These are phyloP conservation scores for Aspergillus pseudoterreus DNA, from an alignment of 2,329 filamentous ascomycete genomes.

Conservation along the genomic window DNA sequence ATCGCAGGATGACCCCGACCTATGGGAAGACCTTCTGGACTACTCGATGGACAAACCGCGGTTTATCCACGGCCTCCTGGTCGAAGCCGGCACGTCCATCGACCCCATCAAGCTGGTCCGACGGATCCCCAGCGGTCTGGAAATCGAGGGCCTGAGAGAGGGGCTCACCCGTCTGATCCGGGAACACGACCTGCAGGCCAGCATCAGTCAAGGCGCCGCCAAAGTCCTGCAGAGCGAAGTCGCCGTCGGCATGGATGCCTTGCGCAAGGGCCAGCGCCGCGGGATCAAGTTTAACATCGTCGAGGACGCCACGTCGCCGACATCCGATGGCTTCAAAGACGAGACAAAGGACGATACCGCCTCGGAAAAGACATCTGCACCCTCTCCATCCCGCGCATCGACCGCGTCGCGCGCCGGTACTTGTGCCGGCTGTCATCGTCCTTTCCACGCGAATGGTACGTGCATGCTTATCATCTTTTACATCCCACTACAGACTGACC, in stretches of 20 bases:
- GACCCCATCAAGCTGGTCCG: slow-evolving; percentile 86
- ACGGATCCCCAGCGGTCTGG: slow-evolving; percentile 86
- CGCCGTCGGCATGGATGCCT: slow-evolving; percentile 71
- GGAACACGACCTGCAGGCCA: slow-evolving; percentile 92
- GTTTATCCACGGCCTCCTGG: slow-evolving; percentile 87
- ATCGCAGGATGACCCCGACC: slow-evolving; percentile 82
- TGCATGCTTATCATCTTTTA: not conserved
- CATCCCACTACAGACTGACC: not conserved
- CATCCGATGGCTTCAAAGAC: not conserved
- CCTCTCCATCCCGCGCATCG: slow-evolving; percentile 1
- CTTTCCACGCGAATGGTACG: slow-evolving; percentile 38
- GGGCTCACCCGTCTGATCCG: slow-evolving; percentile 87
- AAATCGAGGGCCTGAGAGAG: slow-evolving; percentile 85
- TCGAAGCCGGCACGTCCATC: slow-evolving; percentile 91
- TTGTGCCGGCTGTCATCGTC: slow-evolving; percentile 38
- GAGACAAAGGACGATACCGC: slow-evolving; percentile 10
- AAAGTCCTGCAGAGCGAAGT: slow-evolving; percentile 85
- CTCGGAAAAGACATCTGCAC: slow-evolving; percentile 13
- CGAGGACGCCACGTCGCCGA: slow-evolving; percentile 14
- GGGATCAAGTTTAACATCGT: slow-evolving; percentile 85
- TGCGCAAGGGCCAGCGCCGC: slow-evolving; percentile 74
- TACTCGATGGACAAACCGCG: slow-evolving; percentile 97
- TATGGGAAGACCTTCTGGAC: slow-evolving; percentile 91
- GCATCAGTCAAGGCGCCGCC: slow-evolving; percentile 86
- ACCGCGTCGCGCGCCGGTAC: slow-evolving; percentile 21